Evolutionary conservation across 257 asterid species (phyloP), one percentile per base, ranked within the genome.

Genomic region (Primulina huaijiensis): DNA sequence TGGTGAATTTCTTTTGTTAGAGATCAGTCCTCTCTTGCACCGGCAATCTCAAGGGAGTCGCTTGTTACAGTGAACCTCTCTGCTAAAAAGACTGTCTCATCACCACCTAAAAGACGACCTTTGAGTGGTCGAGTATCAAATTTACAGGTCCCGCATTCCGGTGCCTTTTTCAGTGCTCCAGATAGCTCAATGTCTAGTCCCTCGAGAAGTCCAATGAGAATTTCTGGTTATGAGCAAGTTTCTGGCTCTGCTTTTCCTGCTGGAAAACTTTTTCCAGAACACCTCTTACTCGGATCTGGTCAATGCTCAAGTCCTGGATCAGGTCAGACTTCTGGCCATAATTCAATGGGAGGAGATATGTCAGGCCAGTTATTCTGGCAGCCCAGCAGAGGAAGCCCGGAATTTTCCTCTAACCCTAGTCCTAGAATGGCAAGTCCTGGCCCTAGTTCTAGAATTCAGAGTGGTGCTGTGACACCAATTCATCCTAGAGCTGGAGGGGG

Each of bases 241-340:
- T 29, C 89, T 27, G 80, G 82, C 74, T 80, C 87, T 72, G 83
- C 84, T 72, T 74, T 82, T 67, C 79, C 85, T 77, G 85, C 77
- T 33, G 96, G 92, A 65, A 91, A 79, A 84, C 78, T 79, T 38
- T 80, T 80, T 80, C 80, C 90, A 12, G 97, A 94, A 70, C 82
- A 86, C 65, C 86, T 86, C 2, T 80, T 86, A 64, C 92, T 85
- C 78, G 97, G 97, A 76, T 94, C 97, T 73, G 97, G 97, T 77
- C 96, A 88, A 71, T 94, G 99, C 82, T 94, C 99, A 70, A 92
- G 98, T 71, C 99, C 97, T 16, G 99, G 97, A 34, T 94, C 99
- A 29, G 97, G 97, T 70, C 96, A 91, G 79, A 94, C 90, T 78
- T 94, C 99, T 60, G 99, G 99, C 40, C 95, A 94, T 71, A 94